A percentile compares a stretch with the other conserved stretches of the same genome.
phyloP scores from a whole-genome alignment of 495 filamentous ascomycete species.

The Barbatosphaeria neglecta region DNA sequence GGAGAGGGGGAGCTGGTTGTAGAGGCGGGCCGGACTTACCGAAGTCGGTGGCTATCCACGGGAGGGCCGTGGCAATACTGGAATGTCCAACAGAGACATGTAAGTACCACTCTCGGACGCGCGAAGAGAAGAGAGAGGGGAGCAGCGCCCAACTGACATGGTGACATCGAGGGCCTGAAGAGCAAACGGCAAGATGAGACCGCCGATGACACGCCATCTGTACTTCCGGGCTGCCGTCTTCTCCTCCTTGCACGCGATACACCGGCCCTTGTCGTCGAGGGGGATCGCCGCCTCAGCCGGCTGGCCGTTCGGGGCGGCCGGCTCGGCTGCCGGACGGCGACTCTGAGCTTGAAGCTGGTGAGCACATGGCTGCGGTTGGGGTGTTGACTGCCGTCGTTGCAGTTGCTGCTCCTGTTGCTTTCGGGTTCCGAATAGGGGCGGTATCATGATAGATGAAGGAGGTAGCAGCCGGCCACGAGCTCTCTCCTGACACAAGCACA shows the following conservation, averaged over 20 bases:
- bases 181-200: conserved; percentile 36
- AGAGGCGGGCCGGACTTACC: too few species aligned
- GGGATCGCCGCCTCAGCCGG: background rate
- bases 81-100: background rate
- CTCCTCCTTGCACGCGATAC: conserved; percentile 7
- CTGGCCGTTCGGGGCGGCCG: background rate
- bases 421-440: background rate
- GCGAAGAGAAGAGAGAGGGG: background rate
- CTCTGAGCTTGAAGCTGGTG: background rate
- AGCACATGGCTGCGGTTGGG: background rate
- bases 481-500: background rate
- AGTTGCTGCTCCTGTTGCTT: too few species aligned
- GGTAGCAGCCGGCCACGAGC: background rate
- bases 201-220: conserved; percentile 36
- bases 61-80: conserved; percentile 37
- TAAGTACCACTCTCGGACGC: background rate
- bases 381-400: too few species aligned
- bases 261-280: background rate
- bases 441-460: background rate
- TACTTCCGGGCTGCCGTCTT: conserved; percentile 17
- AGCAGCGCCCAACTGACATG: conserved; percentile 19
- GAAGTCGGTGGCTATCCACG: conserved; percentile 45
- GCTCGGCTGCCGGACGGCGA: background rate
- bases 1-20: background rate
- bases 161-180: conserved; percentile 40